Percentiles rank a stretch among this genome's conserved stretches.
phyloP scores from a whole-genome alignment of 768 basidiomycete genomes.

The Leccinellum rugosiceps region DNA sequence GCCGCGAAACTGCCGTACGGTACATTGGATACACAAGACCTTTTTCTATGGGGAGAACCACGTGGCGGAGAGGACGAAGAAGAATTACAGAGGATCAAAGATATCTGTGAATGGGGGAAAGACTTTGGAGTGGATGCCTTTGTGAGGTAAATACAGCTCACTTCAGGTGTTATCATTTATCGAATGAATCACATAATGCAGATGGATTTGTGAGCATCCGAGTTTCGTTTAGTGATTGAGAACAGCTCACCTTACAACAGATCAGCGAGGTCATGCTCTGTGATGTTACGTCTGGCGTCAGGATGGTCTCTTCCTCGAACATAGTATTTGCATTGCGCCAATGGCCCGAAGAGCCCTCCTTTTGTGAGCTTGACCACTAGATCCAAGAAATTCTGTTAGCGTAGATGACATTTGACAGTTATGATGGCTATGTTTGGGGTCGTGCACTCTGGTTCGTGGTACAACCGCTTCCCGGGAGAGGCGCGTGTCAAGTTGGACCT shows the following conservation, averaged over 20 bases:
- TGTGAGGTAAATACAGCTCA: slow-evolving; percentile 24
- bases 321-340: slow-evolving; percentile 10
- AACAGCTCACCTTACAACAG: background rate
- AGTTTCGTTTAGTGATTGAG: background rate
- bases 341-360: background rate
- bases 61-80: slow-evolving; percentile 13
- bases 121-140: slow-evolving; percentile 34
- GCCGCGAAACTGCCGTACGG: slow-evolving; percentile 2
- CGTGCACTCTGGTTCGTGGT: slow-evolving; percentile 21
- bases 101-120: slow-evolving; percentile 35
- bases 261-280: slow-evolving; percentile 45
- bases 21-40: slow-evolving; percentile 36
- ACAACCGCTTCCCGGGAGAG: slow-evolving; percentile 26
- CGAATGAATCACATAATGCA: slow-evolving; percentile 39
- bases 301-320: slow-evolving; percentile 37
- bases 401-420: background rate
- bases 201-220: slow-evolving; percentile 44
- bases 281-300: slow-evolving; percentile 29
- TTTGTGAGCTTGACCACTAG: background rate
- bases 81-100: slow-evolving; percentile 26
- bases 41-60: slow-evolving; percentile 30
- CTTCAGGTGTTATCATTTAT: slow-evolving; percentile 14
- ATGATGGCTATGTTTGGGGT: slow-evolving; percentile 5
- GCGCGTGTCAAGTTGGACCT: slow-evolving; percentile 21
- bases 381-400: background rate